phyloP scores from a whole-genome alignment of 1,284 basidiomycete genomes.

The Mycena sp. region DNA sequence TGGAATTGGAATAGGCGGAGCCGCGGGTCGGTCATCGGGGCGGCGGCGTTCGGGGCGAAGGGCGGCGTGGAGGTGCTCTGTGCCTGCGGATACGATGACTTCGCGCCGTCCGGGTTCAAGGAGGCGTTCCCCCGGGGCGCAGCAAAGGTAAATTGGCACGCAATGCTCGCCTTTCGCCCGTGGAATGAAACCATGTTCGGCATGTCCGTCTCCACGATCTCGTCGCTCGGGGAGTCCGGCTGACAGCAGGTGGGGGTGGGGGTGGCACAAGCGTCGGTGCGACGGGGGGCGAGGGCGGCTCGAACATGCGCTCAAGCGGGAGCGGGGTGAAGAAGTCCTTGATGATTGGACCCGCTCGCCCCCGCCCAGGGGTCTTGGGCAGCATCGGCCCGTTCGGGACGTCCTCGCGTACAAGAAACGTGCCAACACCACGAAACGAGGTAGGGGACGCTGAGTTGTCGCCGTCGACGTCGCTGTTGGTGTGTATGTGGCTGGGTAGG shows the following conservation, averaged over 20 bases:
- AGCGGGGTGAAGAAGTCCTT: slow-evolving; percentile 89
- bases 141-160: slow-evolving; percentile 81
- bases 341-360: slow-evolving; percentile 62
- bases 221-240: slow-evolving; percentile 37
- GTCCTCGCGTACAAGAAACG: slow-evolving; percentile 84
- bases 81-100: slow-evolving; percentile 46
- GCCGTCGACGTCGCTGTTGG: slow-evolving; percentile 46
- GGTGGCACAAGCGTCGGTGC: slow-evolving; percentile 35
- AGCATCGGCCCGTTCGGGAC: slow-evolving; percentile 62
- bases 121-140: slow-evolving; percentile 57
- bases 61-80: slow-evolving; percentile 66
- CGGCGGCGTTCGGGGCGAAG: slow-evolving; percentile 39
- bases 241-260: not conserved
- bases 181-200: slow-evolving; percentile 52
- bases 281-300: slow-evolving; percentile 82
- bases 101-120: slow-evolving; percentile 40
- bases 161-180: slow-evolving; percentile 49
- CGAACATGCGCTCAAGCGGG: slow-evolving; percentile 89
- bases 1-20: slow-evolving; percentile 90
- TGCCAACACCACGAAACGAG: slow-evolving; percentile 59
- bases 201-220: slow-evolving; percentile 51
- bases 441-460: slow-evolving; percentile 40
- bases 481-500: slow-evolving; percentile 62
- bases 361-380: slow-evolving; percentile 70
- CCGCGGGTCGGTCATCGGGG: slow-evolving; percentile 72